Evolutionary conservation across 306 rosid genomes (phyloP).

Genomic region (Prinsepia uniflora): DNA sequence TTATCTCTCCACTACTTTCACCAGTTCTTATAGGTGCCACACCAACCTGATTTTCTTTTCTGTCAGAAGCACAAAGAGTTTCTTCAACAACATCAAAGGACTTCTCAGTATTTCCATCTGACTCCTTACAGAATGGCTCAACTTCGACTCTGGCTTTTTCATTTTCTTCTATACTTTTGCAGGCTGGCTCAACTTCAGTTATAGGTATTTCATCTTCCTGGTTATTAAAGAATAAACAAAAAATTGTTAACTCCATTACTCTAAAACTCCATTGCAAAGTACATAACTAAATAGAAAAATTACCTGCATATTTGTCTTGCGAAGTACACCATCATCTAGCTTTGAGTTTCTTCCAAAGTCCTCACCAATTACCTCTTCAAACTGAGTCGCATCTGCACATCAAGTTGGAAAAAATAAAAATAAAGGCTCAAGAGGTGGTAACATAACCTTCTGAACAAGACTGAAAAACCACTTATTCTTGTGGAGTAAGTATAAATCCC

Average conservation of each 20-base stretch:
- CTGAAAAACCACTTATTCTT: background rate
- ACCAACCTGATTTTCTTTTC: too few species aligned
- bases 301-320: background rate
- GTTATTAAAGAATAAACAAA: too few species aligned
- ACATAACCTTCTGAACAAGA: background rate
- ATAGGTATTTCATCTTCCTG: too few species aligned
- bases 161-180: too few species aligned
- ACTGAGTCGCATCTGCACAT: constrained; percentile 11
- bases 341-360: constrained; percentile 3
- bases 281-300: too few species aligned
- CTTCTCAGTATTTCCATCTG: background rate
- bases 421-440: background rate
- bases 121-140: background rate
- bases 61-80: too few species aligned
- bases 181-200: too few species aligned
- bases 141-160: too few species aligned
- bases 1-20: background rate
- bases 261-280: too few species aligned
- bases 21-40: too few species aligned
- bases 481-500: background rate
- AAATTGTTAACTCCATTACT: too few species aligned
- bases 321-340: background rate
- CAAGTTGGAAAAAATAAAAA: background rate
- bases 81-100: background rate
- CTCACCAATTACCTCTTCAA: background rate